A percentile compares a stretch with the other conserved stretches of the same genome.
These are phyloP conservation scores for Tolypocladium tundrense DNA, from an alignment of 2,329 filamentous ascomycete species.

Conservation along the genomic window DNA sequence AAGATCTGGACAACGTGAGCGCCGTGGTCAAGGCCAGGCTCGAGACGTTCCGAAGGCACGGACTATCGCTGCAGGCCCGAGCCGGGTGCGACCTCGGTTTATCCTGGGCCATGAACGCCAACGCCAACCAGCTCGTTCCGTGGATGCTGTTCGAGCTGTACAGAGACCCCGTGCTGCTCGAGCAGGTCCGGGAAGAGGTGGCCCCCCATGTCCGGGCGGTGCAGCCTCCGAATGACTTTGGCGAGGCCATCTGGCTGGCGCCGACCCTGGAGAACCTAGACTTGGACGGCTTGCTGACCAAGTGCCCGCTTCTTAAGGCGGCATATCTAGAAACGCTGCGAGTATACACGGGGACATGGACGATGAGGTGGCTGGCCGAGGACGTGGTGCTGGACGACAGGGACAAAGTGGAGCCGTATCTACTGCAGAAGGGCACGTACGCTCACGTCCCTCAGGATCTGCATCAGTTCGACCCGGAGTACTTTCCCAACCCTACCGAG, in stretches of 20 bases:
- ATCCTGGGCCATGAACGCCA: slow-evolving; percentile 28
- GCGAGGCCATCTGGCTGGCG: slow-evolving; percentile 23
- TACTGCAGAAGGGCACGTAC: slow-evolving; percentile 23
- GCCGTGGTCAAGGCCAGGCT: slow-evolving; percentile 19
- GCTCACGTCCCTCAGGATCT: slow-evolving; percentile 22
- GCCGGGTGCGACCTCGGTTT: slow-evolving; percentile 23
- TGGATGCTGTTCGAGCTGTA: slow-evolving; percentile 33
- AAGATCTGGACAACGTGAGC: slow-evolving; percentile 25
- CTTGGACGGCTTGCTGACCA: slow-evolving; percentile 21
- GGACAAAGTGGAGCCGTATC: slow-evolving; percentile 11
- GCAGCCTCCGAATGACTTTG: slow-evolving; percentile 25
- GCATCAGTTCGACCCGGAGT: slow-evolving; percentile 22
- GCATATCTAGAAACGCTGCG: slow-evolving; percentile 29
- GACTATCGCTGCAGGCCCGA: slow-evolving; percentile 19
- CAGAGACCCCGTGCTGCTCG: slow-evolving; percentile 25
- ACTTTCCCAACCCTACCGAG: slow-evolving; percentile 21
- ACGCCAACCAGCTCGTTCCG: slow-evolving; percentile 24
- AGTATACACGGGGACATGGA: slow-evolving; percentile 24
- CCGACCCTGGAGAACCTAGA: slow-evolving; percentile 23
- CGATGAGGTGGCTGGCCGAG: slow-evolving; percentile 18
- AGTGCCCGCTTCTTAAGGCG: slow-evolving; percentile 27
- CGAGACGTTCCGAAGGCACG: slow-evolving; percentile 17
- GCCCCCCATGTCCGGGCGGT: slow-evolving; percentile 18
- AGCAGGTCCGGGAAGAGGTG: slow-evolving; percentile 27
- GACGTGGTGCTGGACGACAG: slow-evolving; percentile 20